These are phyloP conservation scores for Calonectria montana DNA, from an alignment of 2,329 filamentous ascomycete genomes.

Conservation along the genomic window DNA sequence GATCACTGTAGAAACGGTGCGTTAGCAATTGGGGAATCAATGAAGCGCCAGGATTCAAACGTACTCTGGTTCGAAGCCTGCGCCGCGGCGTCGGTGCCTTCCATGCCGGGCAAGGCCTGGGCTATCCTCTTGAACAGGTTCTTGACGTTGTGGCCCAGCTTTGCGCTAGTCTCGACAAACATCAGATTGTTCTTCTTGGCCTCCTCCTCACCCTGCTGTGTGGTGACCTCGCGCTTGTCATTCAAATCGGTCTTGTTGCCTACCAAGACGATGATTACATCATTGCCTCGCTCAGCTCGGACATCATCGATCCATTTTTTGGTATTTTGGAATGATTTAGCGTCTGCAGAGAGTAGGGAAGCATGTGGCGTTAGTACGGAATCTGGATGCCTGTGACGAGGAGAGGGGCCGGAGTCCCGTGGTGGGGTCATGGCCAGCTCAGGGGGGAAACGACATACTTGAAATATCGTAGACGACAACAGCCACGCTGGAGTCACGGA, in stretches of 20 bases:
- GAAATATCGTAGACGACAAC: conserved; percentile 99
- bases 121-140: conserved; percentile 97
- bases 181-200: conserved; percentile 98
- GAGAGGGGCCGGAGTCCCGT: conserved; percentile 16
- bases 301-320: conserved; percentile 99
- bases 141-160: conserved; percentile 98
- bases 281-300: conserved; percentile 93
- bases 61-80: conserved; percentile 81
- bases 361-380: conserved; percentile 32
- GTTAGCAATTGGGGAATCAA: conserved; percentile 1
- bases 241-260: conserved; percentile 99
- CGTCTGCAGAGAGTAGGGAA: conserved; percentile 62
- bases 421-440: conserved; percentile 33
- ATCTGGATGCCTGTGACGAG: conserved; percentile 20
- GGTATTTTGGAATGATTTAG: conserved; percentile 98
- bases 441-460: conserved; percentile 63
- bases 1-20: conserved; percentile 73
- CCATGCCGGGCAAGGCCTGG: conserved; percentile 97
- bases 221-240: conserved; percentile 97
- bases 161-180: conserved; percentile 99
- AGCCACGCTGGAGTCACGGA: conserved; percentile 96
- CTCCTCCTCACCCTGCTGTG: conserved; percentile 95
- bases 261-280: conserved; percentile 98
- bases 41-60: conserved; percentile 48
- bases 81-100: conserved; percentile 83